phyloP scores from a whole-genome alignment of 192 early-diverging fungal genomes.

The Chytriomyces sp. region DNA sequence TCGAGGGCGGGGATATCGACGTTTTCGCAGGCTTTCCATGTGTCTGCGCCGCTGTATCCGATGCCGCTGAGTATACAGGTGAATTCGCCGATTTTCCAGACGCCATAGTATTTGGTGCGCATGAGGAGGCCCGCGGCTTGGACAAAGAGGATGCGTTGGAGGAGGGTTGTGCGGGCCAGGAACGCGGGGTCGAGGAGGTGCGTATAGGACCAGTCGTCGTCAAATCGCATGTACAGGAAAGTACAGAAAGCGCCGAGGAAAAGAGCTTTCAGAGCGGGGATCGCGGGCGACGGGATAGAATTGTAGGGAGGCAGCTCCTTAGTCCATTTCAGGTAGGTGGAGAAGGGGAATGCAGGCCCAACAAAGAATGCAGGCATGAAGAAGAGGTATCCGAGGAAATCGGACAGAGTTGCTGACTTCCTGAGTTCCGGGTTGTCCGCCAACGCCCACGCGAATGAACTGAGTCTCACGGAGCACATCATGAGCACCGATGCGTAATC shows the following conservation, averaged over 20 bases:
- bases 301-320: constrained; percentile 29
- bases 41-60: constrained; percentile 68
- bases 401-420: constrained; percentile 25
- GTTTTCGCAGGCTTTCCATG: constrained; percentile 61
- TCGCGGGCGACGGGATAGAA: constrained; percentile 14
- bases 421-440: constrained; percentile 66
- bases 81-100: constrained; percentile 89
- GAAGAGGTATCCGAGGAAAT: constrained; percentile 75
- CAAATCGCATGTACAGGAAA: constrained; percentile 22
- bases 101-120: constrained; percentile 46
- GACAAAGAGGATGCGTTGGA: constrained; percentile 29
- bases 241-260: constrained; percentile 24
- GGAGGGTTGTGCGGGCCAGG: constrained; percentile 11
- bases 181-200: neutral
- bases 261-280: constrained; percentile 28
- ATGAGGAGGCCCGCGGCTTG: constrained; percentile 36
- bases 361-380: constrained; percentile 83
- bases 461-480: constrained; percentile 85
- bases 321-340: constrained; percentile 54
- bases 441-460: constrained; percentile 81
- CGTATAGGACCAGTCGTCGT: constrained; percentile 21
- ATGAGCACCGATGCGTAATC: constrained; percentile 88
- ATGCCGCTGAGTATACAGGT: constrained; percentile 80
- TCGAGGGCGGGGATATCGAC: constrained; percentile 68
- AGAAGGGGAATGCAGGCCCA: constrained; percentile 81